Percentiles rank a stretch among this genome's conserved stretches.
phyloP scores from a whole-genome alignment of 108 stramenopile genomes.

The Cyclotella choctawhatcheeana region DNA sequence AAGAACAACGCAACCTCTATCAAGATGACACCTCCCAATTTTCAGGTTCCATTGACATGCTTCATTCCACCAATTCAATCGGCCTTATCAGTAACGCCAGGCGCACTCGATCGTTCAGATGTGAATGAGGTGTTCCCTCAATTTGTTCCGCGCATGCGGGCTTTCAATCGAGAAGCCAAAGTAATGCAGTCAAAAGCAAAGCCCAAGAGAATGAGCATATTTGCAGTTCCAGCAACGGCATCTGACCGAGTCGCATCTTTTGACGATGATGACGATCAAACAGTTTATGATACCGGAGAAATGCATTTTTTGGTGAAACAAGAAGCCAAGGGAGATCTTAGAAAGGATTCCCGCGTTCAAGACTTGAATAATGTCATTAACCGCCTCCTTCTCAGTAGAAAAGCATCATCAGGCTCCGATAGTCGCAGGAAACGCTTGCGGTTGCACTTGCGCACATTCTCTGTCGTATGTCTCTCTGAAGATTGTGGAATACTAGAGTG shows the following conservation, averaged over 20 bases:
- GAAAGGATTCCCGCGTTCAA: conserved; percentile 99
- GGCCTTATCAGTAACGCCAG: conserved; percentile 72
- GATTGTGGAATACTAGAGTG: conserved; percentile 98
- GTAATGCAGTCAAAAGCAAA: conserved; percentile 95
- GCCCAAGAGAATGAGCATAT: conserved; percentile 89
- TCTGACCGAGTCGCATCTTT: conserved; percentile 24
- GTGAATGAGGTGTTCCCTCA: conserved; percentile 67
- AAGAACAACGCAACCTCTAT: conserved; percentile 28
- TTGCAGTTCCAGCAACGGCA: conserved; percentile 43
- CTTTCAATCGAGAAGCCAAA: conserved; percentile 60
- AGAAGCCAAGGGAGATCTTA: conserved; percentile 96
- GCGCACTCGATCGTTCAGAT: conserved; percentile 38
- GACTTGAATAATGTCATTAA: conserved; percentile 98
- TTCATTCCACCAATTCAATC: conserved; percentile 92
- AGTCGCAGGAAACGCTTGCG: conserved; percentile 59
- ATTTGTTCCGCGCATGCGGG: conserved; percentile 81
- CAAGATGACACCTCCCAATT: conserved; percentile 43
- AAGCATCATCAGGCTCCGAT: conserved; percentile 44
- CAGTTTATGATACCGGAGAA: conserved; percentile 68
- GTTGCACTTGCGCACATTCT: conserved; percentile 92
- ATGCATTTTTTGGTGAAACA: conserved; percentile 97
- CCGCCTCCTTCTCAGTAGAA: conserved; percentile 79
- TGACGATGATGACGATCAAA: neutral
- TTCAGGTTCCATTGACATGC: conserved; percentile 59
- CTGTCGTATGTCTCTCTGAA: conserved; percentile 97